Evolutionary conservation across 2,329 filamentous ascomycete genomes (phyloP).

Genomic region (Penicillium glabrum): DNA sequence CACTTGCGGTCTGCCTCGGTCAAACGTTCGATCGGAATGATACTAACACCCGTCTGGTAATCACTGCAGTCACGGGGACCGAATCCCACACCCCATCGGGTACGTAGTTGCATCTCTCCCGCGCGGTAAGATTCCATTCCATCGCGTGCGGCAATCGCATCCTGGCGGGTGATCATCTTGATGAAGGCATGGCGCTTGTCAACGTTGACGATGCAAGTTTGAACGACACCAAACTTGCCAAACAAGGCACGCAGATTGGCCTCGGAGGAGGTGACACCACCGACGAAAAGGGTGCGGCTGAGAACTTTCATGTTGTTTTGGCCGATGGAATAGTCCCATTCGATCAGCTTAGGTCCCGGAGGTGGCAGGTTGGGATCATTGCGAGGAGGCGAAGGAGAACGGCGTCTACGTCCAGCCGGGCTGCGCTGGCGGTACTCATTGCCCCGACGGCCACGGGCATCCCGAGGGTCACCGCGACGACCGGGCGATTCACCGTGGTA

Average conservation of each 20-base stretch:
- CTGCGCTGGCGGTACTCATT: constrained; percentile 84
- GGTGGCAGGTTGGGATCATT: constrained; percentile 44
- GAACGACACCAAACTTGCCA: constrained; percentile 77
- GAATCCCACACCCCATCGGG: constrained; percentile 96
- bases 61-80: constrained; percentile 96
- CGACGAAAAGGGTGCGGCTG: constrained; percentile 93
- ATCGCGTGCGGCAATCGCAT: constrained; percentile 79
- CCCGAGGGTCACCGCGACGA: constrained; percentile 58
- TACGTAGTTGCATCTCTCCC: constrained; percentile 74
- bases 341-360: constrained; percentile 70
- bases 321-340: constrained; percentile 73
- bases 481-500: constrained; percentile 71
- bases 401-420: constrained; percentile 67
- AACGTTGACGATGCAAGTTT: constrained; percentile 97
- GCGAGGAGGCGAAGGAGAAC: constrained; percentile 59
- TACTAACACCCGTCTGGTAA: constrained; percentile 85
- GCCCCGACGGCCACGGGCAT: constrained; percentile 49
- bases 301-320: constrained; percentile 83
- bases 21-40: constrained; percentile 88
- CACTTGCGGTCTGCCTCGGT: constrained; percentile 97
- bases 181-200: constrained; percentile 99
- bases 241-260: constrained; percentile 80
- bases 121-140: constrained; percentile 80
- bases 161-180: constrained; percentile 90
- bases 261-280: constrained; percentile 86